phyloP scores from a whole-genome alignment of 2,329 filamentous ascomycete species.

The Ophiostoma pallidulum region DNA sequence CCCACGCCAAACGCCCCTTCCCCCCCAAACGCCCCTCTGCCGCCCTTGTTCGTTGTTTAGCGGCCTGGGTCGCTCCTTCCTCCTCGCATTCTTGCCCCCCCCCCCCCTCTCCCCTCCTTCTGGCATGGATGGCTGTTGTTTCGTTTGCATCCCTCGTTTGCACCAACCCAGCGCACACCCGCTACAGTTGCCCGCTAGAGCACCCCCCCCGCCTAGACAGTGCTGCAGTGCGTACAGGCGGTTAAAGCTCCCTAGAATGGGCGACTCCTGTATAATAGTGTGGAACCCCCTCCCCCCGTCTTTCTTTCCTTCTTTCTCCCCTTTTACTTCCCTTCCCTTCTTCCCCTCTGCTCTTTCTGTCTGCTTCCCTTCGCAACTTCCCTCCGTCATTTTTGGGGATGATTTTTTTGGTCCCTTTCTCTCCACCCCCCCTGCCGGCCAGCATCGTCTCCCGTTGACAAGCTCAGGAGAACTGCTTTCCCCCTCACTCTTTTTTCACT shows the following conservation, averaged over 20 bases:
- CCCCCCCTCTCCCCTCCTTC: background rate
- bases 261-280: conserved; percentile 11
- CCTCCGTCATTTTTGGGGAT: background rate
- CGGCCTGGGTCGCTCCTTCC: background rate
- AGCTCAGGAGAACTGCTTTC: too few relatives aligned
- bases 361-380: conserved; percentile 4
- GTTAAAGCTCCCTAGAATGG: background rate
- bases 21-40: background rate
- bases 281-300: conserved; percentile 13
- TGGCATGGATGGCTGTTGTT: background rate
- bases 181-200: background rate
- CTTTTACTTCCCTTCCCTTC: background rate
- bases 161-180: background rate
- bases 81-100: background rate
- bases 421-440: too few relatives aligned
- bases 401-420: background rate
- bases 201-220: background rate
- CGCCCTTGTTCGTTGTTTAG: background rate
- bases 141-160: background rate
- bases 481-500: background rate
- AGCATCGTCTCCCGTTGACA: too few relatives aligned
- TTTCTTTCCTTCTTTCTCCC: conserved; percentile 4
- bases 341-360: background rate
- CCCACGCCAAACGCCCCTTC: too few relatives aligned
- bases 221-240: conserved; percentile 2